Base-by-base conservation (phyloP, 148 eudicot species). In the Camellia lanceoleosa region DNA sequence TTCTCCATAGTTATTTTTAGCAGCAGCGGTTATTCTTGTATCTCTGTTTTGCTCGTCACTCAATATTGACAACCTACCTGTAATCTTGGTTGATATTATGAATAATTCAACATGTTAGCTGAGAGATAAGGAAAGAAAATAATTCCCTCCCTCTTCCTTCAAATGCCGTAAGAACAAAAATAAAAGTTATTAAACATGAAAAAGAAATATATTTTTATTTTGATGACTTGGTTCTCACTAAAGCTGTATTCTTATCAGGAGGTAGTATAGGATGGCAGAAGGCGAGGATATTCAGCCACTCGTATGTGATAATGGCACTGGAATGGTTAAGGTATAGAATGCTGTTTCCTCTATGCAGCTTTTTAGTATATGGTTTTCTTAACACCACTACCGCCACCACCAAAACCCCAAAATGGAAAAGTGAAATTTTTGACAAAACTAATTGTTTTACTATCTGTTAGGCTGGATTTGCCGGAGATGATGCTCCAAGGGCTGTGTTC, bases 381-480 rank as follows among this genome's bases (percentile, higher is more conserved):
- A 41, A 20, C 15, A 13, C 42, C 58, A n/a, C 19, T 20, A 5
- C 5, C 46, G 3, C 15, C 49, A 5, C 20, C 19, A 5, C 6
- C 42, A 19, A 15, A 77, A 4, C 52, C 52, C 52, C 52, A 49
- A 49, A 49, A 5, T 18, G 20, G 5, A 18, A 69, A 44, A 49
- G 30, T 12, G 20, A 46, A 69, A 20, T 1, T 7, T 69, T 44
- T 44, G 23, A 49, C 51, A 49, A 19, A n/a, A 10, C 56, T 47
- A 70, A 70, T 46, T 49, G 56, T 23, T 47, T 70, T 70, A n/a
- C 56, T 12, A 46, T 70, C 51, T 70, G 38, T 56, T 70, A 94
- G 98, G 98, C 96, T 86, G 98, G 98, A 85, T 94, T 94, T 87
- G 98, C 98, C 13, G 96, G 96, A 81, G 98, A 94, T 85, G 98